Percentiles rank a stretch among this genome's conserved stretches.
Evolutionary conservation across 768 basidiomycete genomes (phyloP).

Genomic region (Galerina marginata): DNA sequence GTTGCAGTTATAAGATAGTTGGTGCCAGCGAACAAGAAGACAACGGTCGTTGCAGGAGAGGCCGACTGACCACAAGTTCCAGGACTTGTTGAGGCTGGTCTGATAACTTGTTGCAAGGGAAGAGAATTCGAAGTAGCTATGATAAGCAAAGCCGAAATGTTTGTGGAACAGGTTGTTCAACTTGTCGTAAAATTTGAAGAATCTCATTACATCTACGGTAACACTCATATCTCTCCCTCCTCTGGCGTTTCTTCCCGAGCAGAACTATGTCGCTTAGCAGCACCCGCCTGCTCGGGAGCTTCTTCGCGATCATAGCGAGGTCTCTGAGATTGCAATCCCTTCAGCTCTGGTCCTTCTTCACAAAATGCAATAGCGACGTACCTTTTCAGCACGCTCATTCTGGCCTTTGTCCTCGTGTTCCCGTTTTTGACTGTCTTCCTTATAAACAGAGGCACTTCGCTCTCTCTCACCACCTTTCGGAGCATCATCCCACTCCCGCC

Average conservation of each 20-base stretch:
- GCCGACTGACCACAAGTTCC: too few relatives aligned
- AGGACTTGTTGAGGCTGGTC: too few relatives aligned
- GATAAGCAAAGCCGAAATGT: too few relatives aligned
- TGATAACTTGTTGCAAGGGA: too few relatives aligned
- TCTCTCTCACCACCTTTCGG: slow-evolving; percentile 42
- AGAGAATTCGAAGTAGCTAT: too few relatives aligned
- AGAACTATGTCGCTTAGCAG: slow-evolving; percentile 45
- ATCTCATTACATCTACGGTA: background rate
- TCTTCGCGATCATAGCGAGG: slow-evolving; percentile 58
- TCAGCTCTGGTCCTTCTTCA: slow-evolving; percentile 35
- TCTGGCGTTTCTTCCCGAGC: slow-evolving; percentile 80
- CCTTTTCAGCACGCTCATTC: slow-evolving; percentile 72
- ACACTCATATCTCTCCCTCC: slow-evolving; percentile 78
- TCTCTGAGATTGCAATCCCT: slow-evolving; percentile 18
- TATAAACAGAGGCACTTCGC: slow-evolving; percentile 39
- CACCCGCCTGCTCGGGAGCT: slow-evolving; percentile 44
- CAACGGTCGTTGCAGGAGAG: too few relatives aligned
- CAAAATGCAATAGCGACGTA: slow-evolving; percentile 30
- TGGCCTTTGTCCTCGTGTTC: slow-evolving; percentile 54
- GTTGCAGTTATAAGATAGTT: too few relatives aligned
- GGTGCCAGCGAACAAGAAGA: too few relatives aligned
- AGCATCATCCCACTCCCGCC: slow-evolving; percentile 56
- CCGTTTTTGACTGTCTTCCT: slow-evolving; percentile 61
- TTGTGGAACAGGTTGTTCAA: too few relatives aligned
- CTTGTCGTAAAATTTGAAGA: too few relatives aligned